Conservation (phyloP, 2,329 filamentous ascomycete species). For the Mollisiaceae sp. region DNA sequence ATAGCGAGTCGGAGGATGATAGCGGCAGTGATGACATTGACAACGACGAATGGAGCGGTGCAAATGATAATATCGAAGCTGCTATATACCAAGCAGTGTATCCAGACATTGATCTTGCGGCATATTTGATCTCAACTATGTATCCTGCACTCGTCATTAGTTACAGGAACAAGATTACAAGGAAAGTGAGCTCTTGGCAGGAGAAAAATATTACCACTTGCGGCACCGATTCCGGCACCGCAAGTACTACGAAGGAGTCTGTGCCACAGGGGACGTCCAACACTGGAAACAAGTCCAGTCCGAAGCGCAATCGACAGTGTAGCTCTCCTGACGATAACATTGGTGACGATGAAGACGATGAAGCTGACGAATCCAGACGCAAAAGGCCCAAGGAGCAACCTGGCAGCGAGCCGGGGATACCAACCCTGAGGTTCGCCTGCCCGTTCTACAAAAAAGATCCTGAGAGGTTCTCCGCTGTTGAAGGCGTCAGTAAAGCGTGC, state of each 20-base stretch:
- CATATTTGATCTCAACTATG: conserved; percentile 19
- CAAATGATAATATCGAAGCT: conserved; percentile 20
- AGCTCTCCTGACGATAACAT: conserved; percentile 14
- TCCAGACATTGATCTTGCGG: conserved; percentile 21
- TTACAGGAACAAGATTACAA: conserved; percentile 7
- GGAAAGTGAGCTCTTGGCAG: conserved; percentile 18
- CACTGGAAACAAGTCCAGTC: not conserved
- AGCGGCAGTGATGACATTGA: conserved; percentile 3
- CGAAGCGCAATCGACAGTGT: conserved; percentile 10
- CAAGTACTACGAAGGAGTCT: conserved; percentile 15
- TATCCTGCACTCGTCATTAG: conserved; percentile 10
- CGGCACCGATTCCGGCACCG: conserved; percentile 11
- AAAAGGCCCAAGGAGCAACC: conserved; percentile 15
- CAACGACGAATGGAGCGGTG: conserved; percentile 19
- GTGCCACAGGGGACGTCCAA: conserved; percentile 3
- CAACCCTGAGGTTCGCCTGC: conserved; percentile 11
- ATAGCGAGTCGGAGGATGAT: conserved; percentile 18
- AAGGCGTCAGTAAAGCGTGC: not conserved
- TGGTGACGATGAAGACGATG: conserved; percentile 18
- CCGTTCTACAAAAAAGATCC: conserved; percentile 18
- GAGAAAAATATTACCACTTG: conserved; percentile 17
- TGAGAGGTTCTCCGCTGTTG: conserved; percentile 10
- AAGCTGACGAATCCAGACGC: conserved; percentile 17
- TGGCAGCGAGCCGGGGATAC: conserved; percentile 8
- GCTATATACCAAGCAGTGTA: conserved; percentile 20